These are phyloP conservation scores for Arthrocladium fulminans DNA, from an alignment of 2,329 filamentous ascomycete genomes.

Conservation along the genomic window DNA sequence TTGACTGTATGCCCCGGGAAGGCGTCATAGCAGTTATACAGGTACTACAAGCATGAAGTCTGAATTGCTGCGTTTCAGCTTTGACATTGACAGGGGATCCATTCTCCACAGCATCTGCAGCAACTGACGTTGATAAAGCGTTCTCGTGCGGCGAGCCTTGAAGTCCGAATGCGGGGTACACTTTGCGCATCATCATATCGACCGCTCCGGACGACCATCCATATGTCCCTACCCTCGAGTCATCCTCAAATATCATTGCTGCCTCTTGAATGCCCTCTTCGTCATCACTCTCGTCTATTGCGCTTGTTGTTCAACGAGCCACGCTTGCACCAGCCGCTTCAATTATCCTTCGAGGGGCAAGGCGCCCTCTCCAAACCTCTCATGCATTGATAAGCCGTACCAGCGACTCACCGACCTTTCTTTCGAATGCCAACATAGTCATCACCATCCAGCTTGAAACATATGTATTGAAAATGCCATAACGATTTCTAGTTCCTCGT, in stretches of 20 bases:
- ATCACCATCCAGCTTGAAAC: no score
- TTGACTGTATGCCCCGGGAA: neutral
- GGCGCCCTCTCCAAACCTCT: neutral
- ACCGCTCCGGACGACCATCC: neutral
- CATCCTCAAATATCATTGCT: neutral
- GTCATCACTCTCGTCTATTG: neutral
- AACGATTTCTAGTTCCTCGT: no score
- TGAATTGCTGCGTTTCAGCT: neutral
- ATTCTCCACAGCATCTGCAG: neutral
- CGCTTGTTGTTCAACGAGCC: neutral
- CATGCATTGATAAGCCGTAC: constrained; percentile 4
- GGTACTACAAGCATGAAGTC: neutral
- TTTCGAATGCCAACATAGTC: no score
- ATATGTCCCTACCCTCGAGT: neutral
- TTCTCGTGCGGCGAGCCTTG: neutral
- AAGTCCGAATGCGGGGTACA: neutral
- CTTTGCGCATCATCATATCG: neutral
- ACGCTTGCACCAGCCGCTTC: neutral
- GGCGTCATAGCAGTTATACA: neutral
- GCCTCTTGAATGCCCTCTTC: neutral
- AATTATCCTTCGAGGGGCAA: no score
- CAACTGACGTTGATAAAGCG: neutral
- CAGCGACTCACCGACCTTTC: neutral
- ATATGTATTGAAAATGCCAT: neutral
- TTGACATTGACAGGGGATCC: neutral